Conservation (phyloP, 371 early-diverging fungal species). For the Lichtheimia corymbifera region DNA sequence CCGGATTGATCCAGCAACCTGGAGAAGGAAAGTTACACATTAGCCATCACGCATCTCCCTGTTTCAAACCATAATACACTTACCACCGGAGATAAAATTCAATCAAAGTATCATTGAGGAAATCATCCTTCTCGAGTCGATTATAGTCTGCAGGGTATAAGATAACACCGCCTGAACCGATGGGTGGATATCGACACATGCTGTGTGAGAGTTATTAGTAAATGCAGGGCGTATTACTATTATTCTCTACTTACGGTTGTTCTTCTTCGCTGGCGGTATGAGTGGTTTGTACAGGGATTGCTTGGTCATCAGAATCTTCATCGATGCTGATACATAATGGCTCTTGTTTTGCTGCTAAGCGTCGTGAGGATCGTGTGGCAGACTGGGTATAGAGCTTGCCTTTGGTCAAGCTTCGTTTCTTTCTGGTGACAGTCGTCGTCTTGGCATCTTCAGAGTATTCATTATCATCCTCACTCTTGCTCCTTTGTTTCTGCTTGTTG, state of each 20-base stretch:
- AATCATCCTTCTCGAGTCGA: constrained; percentile 52
- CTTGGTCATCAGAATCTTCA: too few relatives aligned
- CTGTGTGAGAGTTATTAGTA: constrained; percentile 5
- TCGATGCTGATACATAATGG: neutral
- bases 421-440: too few relatives aligned
- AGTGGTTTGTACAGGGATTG: too few relatives aligned
- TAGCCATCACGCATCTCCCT: neutral
- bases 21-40: neutral
- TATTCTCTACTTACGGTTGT: neutral
- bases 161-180: constrained; percentile 26
- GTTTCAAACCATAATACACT: constrained; percentile 3
- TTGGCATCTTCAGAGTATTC: too few relatives aligned
- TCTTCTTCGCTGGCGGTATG: neutral
- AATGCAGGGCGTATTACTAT: neutral
- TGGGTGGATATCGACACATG: constrained; percentile 24
- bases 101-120: constrained; percentile 62
- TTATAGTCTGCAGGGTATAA: constrained; percentile 41
- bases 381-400: too few relatives aligned
- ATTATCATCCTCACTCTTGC: too few relatives aligned
- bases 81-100: constrained; percentile 57
- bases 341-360: neutral
- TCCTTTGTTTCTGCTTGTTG: too few relatives aligned
- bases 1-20: constrained; percentile 17
- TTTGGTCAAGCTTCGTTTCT: too few relatives aligned
- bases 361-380: too few relatives aligned